phyloP scores from a whole-genome alignment of 2,329 filamentous ascomycete genomes.

The Claviceps fusiformis region DNA sequence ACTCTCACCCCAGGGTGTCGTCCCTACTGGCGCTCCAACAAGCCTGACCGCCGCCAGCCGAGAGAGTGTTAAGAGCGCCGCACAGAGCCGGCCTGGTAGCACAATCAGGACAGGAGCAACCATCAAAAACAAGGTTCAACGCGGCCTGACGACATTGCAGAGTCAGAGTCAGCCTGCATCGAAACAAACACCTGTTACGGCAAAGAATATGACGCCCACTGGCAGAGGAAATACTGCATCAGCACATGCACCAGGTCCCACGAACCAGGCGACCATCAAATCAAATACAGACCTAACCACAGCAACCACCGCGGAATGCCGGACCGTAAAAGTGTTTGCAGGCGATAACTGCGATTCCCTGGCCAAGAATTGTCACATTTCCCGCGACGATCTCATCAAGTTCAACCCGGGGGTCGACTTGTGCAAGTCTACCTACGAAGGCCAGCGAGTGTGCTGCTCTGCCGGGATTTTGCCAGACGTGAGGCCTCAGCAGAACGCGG shows the following conservation, averaged over 20 bases:
- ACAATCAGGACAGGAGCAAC: neutral
- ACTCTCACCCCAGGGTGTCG: neutral
- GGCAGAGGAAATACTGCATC: neutral
- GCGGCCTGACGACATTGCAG: neutral
- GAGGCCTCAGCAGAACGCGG: constrained; percentile 3
- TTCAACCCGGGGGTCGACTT: constrained; percentile 17
- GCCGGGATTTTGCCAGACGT: constrained; percentile 10
- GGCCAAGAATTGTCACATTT: constrained; percentile 22
- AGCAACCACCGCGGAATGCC: neutral
- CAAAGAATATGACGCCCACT: too few relatives aligned
- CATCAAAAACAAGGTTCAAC: neutral
- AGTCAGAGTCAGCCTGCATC: neutral
- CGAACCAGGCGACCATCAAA: neutral
- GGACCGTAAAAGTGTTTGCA: neutral
- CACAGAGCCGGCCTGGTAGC: too few relatives aligned
- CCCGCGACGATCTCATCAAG: constrained; percentile 17
- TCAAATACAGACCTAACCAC: neutral
- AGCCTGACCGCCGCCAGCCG: neutral
- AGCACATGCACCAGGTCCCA: neutral
- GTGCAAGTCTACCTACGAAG: constrained; percentile 13
- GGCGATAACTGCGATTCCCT: constrained; percentile 22
- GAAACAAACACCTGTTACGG: neutral
- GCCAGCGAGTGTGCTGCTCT: constrained; percentile 25
- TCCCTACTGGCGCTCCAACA: neutral
- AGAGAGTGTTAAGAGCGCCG: neutral